Evolutionary conservation across 2,329 filamentous ascomycete genomes (phyloP).

Genomic region (Talaromyces sp.): DNA sequence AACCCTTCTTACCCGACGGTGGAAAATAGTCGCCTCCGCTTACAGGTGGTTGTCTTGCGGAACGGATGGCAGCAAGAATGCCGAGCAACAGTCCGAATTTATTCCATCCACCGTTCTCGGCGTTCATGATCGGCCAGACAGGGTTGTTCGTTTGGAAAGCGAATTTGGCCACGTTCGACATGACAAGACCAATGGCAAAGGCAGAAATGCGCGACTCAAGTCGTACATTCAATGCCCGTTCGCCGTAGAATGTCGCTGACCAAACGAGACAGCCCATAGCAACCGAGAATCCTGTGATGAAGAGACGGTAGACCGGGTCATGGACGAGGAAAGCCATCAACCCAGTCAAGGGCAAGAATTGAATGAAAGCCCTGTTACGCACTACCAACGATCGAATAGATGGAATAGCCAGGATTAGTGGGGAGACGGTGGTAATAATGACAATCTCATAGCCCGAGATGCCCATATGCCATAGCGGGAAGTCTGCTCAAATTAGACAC

Average conservation of each 20-base stretch:
- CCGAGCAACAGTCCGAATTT: constrained; percentile 74
- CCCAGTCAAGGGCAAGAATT: constrained; percentile 73
- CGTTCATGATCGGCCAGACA: constrained; percentile 91
- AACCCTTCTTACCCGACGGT: constrained; percentile 58
- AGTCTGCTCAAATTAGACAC: constrained; percentile 55
- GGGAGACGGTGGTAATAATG: constrained; percentile 79
- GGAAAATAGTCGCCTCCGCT: constrained; percentile 50
- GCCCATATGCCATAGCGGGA: constrained; percentile 98
- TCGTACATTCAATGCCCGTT: constrained; percentile 55
- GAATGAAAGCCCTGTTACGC: constrained; percentile 65
- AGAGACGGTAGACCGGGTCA: constrained; percentile 70
- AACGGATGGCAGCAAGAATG: constrained; percentile 68
- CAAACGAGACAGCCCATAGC: constrained; percentile 77
- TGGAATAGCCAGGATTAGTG: constrained; percentile 69
- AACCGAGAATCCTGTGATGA: constrained; percentile 75
- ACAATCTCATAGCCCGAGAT: constrained; percentile 93
- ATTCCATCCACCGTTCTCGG: constrained; percentile 88
- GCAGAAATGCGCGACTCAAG: constrained; percentile 79
- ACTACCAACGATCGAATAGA: constrained; percentile 65
- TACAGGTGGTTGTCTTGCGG: constrained; percentile 63
- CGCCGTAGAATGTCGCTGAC: constrained; percentile 75
- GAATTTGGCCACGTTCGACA: constrained; percentile 87
- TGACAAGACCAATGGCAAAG: constrained; percentile 74
- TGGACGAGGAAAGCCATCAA: constrained; percentile 74
- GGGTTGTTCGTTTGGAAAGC: constrained; percentile 94